Evolutionary conservation across 1,284 basidiomycete species (phyloP).

Genomic region (Moniliophthora roreri): DNA sequence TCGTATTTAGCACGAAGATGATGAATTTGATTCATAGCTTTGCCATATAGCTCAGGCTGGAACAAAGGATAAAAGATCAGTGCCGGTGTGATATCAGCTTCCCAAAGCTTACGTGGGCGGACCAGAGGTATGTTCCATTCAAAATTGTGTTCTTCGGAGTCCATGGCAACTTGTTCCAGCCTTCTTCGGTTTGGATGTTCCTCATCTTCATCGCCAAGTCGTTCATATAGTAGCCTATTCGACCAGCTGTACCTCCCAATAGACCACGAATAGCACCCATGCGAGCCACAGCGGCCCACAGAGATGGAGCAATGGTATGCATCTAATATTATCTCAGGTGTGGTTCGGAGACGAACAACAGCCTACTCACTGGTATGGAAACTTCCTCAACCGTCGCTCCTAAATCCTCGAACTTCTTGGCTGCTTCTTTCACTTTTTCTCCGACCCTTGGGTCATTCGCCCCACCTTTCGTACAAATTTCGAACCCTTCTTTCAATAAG

Average conservation of each 20-base stretch:
- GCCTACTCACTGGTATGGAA: constrained; percentile 8
- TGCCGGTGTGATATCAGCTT: no score
- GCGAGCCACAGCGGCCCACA: constrained; percentile 8
- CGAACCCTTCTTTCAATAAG: constrained; percentile 10
- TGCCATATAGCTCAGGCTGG: constrained; percentile 14
- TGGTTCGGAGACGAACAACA: not conserved
- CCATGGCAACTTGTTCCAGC: constrained; percentile 11
- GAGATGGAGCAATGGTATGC: constrained; percentile 2
- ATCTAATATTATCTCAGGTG: not conserved
- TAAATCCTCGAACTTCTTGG: constrained; percentile 3
- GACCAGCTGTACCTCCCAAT: constrained; percentile 1
- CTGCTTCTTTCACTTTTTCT: constrained; percentile 6
- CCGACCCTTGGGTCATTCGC: constrained; percentile 7
- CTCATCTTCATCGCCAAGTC: constrained; percentile 8
- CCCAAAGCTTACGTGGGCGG: not conserved
- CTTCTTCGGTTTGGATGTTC: constrained; percentile 8
- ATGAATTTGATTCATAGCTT: constrained; percentile 10
- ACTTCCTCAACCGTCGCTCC: constrained; percentile 9
- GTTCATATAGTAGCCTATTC: constrained; percentile 1
- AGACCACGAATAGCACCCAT: constrained; percentile 7
- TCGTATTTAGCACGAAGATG: constrained; percentile 10
- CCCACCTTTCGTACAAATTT: constrained; percentile 1
- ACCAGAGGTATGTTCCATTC: constrained; percentile 10
- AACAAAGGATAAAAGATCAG: not conserved
- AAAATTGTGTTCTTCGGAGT: constrained; percentile 10